Evolutionary conservation across 2,329 filamentous ascomycete genomes (phyloP), one percentile per base, ranked within the genome.

Genomic region (Phialophora macrospora): DNA sequence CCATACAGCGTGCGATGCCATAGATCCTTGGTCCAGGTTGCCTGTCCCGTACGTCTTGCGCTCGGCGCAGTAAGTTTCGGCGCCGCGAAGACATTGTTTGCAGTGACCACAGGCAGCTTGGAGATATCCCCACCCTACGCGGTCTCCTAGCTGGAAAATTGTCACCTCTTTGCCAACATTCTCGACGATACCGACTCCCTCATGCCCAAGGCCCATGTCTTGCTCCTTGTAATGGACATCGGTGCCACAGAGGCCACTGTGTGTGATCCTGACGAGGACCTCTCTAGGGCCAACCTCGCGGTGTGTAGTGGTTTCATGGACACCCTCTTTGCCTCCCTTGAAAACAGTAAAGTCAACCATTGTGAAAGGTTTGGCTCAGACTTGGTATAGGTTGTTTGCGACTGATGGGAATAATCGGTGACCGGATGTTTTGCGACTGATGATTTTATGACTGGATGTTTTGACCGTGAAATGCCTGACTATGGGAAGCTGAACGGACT

Each of bases 231-330:
- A 67, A 46, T 72, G 80, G 56, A 80, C 70, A 65, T 81, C 83
- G 3, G 88, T 90, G 57, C 85, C 87, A 75, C 89, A 91, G 59
- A 90, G 79, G 32, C 89, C 88, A 1, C 87, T 88, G 64, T 87
- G 86, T 17, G 87, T 90, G 67, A 90, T 80, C 62, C 82, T 83
- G 73, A 91, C 74, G 30, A 88, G 81, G 59, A 90, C 87, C 65
- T 89, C 79, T 75, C 87, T 82, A 58, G 79, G 77, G 1, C 72
- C 73, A 49, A 86, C 75, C 49, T 75, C 73, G 65, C 79, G 82
- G 22, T 77, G 80, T 51, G 82, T 84, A 56, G 78, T 79, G 52
- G 77, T 74, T 74, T 86, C 77, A 64, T 81, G 75, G 72, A 88
- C 85, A 72, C 87, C 86, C 63, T 83, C 82, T 70, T 85, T 80